Evolutionary conservation across 176 grass and related monocot genomes (phyloP), one percentile per base, ranked within the genome.

Genomic region (Calamus simplicifolius): DNA sequence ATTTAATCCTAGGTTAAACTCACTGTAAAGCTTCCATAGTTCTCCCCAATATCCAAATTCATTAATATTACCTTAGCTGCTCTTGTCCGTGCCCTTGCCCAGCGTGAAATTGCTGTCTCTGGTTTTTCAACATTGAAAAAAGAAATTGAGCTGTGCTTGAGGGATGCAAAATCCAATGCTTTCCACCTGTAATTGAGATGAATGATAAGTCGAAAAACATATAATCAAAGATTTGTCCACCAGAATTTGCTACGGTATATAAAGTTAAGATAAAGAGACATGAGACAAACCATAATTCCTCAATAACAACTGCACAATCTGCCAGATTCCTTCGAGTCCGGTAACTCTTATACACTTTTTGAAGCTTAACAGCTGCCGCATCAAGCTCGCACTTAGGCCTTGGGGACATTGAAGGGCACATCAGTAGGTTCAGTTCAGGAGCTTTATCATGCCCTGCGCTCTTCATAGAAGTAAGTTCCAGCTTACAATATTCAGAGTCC

Each of bases 11-110:
- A 7, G 2, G 35, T 43, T 12, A 12, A 43, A 43, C 8, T 43
- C 35, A 43, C 35, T 13, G 35, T 43, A 43, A 43, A 43, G 35
- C 35, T 13, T 43, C 10, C 6, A 43, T 12, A 43, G 35, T 3
- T 43, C 13, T 43, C 10, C 13, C 13, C 10, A 43, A 43, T 43
- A 43, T 43, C 35, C 13, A 2, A 43, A 12, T 10, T 43, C 35
- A 43, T 43, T 43, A 13, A 69, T 55, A 64, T 17, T 78, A 93
- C 94, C 94, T 93, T 98, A 59, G 94, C 94, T 18, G 74, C 94
- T 64, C 85, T 85, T 23, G 88, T 93, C 16, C 71, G 66, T 4
- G 94, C 94, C 67, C 94, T 81, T 6, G 94, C 85, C 94, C 94
- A 98, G 31, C 94, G 81, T 2, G 94, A 98, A 51, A 76, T 73